Evolutionary conservation across 768 basidiomycete species (phyloP), one percentile per base, ranked within the genome.

Genomic region (Pleurotus pulmonarius): DNA sequence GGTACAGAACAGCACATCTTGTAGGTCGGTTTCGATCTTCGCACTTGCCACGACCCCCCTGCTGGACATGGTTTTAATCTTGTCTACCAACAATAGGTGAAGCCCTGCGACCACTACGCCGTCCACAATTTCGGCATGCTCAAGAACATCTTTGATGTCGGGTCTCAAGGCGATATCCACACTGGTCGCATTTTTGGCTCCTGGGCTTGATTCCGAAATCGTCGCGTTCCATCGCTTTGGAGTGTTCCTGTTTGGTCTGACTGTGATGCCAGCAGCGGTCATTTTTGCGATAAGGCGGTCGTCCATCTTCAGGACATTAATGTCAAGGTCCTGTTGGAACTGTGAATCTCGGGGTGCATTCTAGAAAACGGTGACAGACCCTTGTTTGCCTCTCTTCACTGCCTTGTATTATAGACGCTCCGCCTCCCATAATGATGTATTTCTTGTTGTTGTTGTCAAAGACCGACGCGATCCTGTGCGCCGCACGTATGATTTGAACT

Each of bases 51-150:
- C 47, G 12, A 15, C 25, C 5, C 45, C 46, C 45, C 55, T 40
- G 13, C 15, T 25, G 5, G 25, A 20, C n/a, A 56, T 13, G 22
- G 39, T 43, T 47, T 34, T 25, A 29, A 56, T 47, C 16, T 56
- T 56, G 43, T 56, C 45, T 12, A 56, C 55, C 45, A 56, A 37
- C 8, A 56, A 45, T 44, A 56, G 29, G 22, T 44, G 55, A 5
- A 22, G 39, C 24, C 47, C 45, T 4, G 45, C 55, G 20, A 56
- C 55, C 15, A 44, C 9, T 16, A 56, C 43, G 22, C 45, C 55
- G 7, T 47, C 46, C 22, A 56, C 47, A 20, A 8, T 15, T 24
- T 48, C 39, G 16, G 55, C 16, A 29, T 43, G 29, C 46, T 8
- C 12, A 13, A 56, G 12, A 47, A 26, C 12, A 2, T 16, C 16